Conservation (phyloP, 176 grass and related monocot species). For the Zea luxurians region DNA sequence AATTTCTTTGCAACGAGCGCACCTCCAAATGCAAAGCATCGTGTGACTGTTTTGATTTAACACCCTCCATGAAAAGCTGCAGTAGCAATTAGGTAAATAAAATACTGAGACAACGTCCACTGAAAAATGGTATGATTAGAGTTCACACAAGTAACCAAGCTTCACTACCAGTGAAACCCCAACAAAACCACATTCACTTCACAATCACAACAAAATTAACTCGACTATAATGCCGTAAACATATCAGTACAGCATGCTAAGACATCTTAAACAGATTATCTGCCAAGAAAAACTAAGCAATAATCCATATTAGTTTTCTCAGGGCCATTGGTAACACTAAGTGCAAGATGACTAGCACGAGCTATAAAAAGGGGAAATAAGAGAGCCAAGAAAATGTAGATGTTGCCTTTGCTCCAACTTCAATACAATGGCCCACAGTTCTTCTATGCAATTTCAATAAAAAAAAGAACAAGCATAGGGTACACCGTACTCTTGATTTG, state of each 20-base stretch:
- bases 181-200: constrained; percentile 15
- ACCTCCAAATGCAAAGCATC: constrained; percentile 58
- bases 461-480: background rate
- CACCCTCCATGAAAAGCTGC: constrained; percentile 80
- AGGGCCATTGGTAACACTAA: background rate
- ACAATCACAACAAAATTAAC: background rate
- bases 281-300: background rate
- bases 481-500: background rate
- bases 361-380: background rate
- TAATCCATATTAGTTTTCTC: background rate
- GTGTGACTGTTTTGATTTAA: constrained; percentile 60
- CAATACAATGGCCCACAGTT: background rate
- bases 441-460: background rate
- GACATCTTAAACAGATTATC: background rate
- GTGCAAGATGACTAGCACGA: background rate
- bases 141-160: background rate
- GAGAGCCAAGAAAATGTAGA: background rate
- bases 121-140: background rate
- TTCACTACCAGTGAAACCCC: background rate
- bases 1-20: constrained; percentile 52
- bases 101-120: background rate
- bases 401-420: constrained; percentile 4
- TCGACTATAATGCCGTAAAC: background rate
- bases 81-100: constrained; percentile 33
- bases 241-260: background rate